Evolutionary conservation across 129 eudicot genomes (phyloP), one percentile per base, ranked within the genome.

Genomic region (Artemisia tridentata): DNA sequence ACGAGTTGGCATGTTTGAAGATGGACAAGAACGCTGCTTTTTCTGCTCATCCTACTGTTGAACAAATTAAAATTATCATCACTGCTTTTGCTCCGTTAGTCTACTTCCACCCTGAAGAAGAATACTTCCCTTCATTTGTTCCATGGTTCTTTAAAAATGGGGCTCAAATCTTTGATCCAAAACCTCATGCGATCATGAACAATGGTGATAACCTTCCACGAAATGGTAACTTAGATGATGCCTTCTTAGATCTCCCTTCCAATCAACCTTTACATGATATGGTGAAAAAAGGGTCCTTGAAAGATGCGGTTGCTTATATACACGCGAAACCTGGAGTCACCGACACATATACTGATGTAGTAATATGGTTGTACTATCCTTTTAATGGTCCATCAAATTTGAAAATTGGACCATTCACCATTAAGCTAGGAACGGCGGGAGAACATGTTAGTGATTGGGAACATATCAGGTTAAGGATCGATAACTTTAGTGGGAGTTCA

Each of bases 401-500:
- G 4, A 80, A 80, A 63, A 3, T 77, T 13, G 85, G 82, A 21
- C 69, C 78, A 11, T 29, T 77, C 9, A 70, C 59, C 23, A 63
- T 84, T 11, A 23, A 59, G 16, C 55, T 84, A 14, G 80, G 82
- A 4, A 16, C 8, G 5, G 60, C 74, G 11, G 88, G 88, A 20
- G 80, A 84, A 65, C 88, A 84, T 50, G 82, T 80, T n/a, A 53
- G 82, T 18, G 88, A 84, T 34, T 80, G 85, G 88, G 85, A 84
- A 48, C 88, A 84, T 52, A 18, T 84, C 1, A 80, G 80, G 6
- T 61, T 84, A 63, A 69, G 85, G 63, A 21, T 84, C 3, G 77
- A 75, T 34, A 84, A 84, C 75, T 80, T 54, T 48, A 14, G 65
- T 20, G 88, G 88, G 14, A 41, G 4, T 12, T 59, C 80, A 50